A percentile compares a stretch with the other conserved stretches of the same genome.
These are phyloP conservation scores for Fistulifera pelliculosa DNA, from an alignment of 108 stramenopile species.

Conservation along the genomic window DNA sequence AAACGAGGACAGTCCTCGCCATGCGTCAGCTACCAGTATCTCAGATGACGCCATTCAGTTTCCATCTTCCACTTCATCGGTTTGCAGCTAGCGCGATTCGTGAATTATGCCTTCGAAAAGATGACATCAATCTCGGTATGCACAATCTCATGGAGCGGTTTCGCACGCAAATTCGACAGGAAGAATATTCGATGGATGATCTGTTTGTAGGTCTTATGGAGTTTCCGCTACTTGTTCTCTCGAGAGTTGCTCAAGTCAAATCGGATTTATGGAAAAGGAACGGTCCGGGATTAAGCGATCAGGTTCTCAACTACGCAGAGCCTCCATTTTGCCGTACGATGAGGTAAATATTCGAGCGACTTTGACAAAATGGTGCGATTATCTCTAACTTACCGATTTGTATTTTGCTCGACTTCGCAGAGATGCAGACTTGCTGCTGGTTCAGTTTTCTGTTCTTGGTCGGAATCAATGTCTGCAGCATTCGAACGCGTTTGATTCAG, in stretches of 20 bases:
- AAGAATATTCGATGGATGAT: slow-evolving; percentile 10
- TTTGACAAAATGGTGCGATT: no score
- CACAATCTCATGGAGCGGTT: slow-evolving; percentile 20
- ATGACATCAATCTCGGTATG: slow-evolving; percentile 14
- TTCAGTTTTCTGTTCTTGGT: slow-evolving; percentile 72
- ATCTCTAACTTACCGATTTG: no score
- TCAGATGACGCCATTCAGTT: slow-evolving; percentile 72
- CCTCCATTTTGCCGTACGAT: slow-evolving; percentile 88
- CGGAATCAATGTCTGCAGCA: slow-evolving; percentile 21
- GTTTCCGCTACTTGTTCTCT: slow-evolving; percentile 61
- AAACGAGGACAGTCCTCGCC: slow-evolving; percentile 49
- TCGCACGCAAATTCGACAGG: slow-evolving; percentile 4
- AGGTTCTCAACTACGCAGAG: slow-evolving; percentile 81
- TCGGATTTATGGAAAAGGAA: slow-evolving; percentile 90
- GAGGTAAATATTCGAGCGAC: no score
- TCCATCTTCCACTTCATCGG: slow-evolving; percentile 87
- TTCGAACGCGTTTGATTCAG: slow-evolving; percentile 6
- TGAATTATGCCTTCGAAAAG: slow-evolving; percentile 51
- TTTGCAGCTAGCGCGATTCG: slow-evolving; percentile 76
- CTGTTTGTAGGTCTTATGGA: slow-evolving; percentile 76
- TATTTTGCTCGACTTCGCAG: no score
- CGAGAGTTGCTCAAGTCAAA: slow-evolving; percentile 80
- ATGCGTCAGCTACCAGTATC: slow-evolving; percentile 61
- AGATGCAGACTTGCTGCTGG: slow-evolving; percentile 81
- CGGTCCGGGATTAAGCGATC: slow-evolving; percentile 79